These are phyloP conservation scores for Yamadazyma friedrichii DNA, from an alignment of 1,139 yeast genomes.

Conservation along the genomic window DNA sequence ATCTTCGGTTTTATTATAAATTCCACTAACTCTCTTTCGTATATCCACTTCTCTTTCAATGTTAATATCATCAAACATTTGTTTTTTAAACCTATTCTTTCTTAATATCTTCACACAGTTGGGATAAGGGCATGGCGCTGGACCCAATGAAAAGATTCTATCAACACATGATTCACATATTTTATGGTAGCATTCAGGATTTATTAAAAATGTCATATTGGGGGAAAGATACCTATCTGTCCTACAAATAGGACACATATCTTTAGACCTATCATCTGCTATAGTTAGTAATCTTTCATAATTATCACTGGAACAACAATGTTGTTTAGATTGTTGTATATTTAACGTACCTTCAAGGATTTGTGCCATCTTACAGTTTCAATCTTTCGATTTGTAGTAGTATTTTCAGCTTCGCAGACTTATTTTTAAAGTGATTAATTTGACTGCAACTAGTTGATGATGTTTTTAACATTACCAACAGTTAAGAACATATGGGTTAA, in stretches of 20 bases:
- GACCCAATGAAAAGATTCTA: conserved; percentile 89
- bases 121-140: conserved; percentile 95
- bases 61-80: conserved; percentile 82
- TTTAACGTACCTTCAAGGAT: conserved; percentile 8
- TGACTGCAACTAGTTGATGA: no score
- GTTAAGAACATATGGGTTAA: neutral
- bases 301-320: neutral
- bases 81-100: conserved; percentile 87
- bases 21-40: conserved; percentile 70
- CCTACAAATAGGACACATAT: conserved; percentile 97
- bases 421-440: neutral
- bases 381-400: neutral
- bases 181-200: conserved; percentile 97
- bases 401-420: neutral
- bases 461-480: neutral
- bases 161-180: conserved; percentile 97
- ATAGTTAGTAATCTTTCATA: conserved; percentile 5
- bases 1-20: conserved; percentile 77
- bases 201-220: conserved; percentile 85
- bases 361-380: conserved; percentile 3
- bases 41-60: conserved; percentile 94
- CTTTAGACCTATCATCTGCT: conserved; percentile 48
- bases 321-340: neutral
- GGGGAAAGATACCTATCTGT: conserved; percentile 94
- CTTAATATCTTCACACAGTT: conserved; percentile 85